A percentile compares a stretch with the other conserved stretches of the same genome.
Conservation (phyloP, 768 basidiomycete genomes). For the Hericium coralloides region DNA sequence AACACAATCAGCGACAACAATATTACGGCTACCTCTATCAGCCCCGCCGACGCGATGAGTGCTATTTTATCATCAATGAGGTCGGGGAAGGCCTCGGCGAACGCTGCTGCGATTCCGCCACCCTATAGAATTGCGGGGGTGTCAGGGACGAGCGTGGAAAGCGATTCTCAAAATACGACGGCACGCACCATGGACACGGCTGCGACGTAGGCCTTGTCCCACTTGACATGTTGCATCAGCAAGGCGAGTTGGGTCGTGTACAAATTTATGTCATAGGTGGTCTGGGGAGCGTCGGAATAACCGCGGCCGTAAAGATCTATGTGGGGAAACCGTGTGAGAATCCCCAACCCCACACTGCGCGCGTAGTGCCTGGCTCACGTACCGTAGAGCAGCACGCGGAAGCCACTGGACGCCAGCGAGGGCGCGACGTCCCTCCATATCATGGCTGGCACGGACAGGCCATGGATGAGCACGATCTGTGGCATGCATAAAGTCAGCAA, state of each 20-base stretch:
- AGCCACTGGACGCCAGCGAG: conserved; percentile 49
- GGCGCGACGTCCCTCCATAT: conserved; percentile 74
- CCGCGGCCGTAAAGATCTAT: conserved; percentile 76
- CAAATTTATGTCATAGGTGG: conserved; percentile 53
- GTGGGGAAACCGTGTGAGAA: not conserved
- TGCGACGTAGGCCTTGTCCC: conserved; percentile 55
- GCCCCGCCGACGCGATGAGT: conserved; percentile 60
- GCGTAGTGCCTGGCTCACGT: conserved; percentile 2
- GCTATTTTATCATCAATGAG: conserved; percentile 57
- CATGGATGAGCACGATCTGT: conserved; percentile 71
- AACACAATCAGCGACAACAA: not conserved
- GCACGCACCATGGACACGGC: conserved; percentile 67
- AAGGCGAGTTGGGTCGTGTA: conserved; percentile 76
- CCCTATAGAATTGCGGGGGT: conserved; percentile 35
- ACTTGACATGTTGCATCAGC: conserved; percentile 69
- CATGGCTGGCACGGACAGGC: conserved; percentile 67
- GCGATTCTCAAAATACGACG: not conserved
- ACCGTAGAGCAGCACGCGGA: conserved; percentile 75
- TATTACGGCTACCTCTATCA: conserved; percentile 44
- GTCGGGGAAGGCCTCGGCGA: conserved; percentile 62
- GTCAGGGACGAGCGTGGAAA: not conserved
- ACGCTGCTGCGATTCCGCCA: conserved; percentile 64
- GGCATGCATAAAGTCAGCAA: not conserved
- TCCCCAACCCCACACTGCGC: not conserved
- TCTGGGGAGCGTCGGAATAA: conserved; percentile 73